phyloP scores from a whole-genome alignment of 2,329 filamentous ascomycete species.

The Neofusicoccum kwambonambiense region DNA sequence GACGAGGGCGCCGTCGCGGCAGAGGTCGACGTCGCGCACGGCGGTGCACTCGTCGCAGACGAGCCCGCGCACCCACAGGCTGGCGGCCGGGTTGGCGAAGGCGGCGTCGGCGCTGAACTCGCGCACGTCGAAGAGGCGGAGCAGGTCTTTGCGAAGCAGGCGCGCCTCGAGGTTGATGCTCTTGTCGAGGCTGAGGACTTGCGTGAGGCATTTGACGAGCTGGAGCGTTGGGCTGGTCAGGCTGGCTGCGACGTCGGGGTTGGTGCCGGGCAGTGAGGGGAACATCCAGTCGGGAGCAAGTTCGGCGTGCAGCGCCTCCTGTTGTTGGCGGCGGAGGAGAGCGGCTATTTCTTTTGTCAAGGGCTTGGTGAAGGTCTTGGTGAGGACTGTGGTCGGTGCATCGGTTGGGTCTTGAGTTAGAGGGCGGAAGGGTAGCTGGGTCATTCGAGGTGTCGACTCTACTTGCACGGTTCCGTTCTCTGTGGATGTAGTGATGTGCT shows the following conservation, averaged over 20 bases:
- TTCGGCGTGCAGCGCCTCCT: constrained; percentile 85
- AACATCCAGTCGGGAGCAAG: constrained; percentile 85
- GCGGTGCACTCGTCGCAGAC: constrained; percentile 90
- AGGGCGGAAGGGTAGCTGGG: constrained; percentile 59
- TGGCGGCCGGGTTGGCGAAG: constrained; percentile 81
- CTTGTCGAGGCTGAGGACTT: constrained; percentile 86
- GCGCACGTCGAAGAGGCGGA: constrained; percentile 87
- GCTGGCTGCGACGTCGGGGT: constrained; percentile 45
- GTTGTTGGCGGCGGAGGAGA: constrained; percentile 81
- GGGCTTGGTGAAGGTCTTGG: constrained; percentile 82
- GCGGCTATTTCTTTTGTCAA: constrained; percentile 83
- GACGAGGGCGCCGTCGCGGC: constrained; percentile 80
- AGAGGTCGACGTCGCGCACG: constrained; percentile 85
- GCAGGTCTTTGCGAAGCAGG: constrained; percentile 81
- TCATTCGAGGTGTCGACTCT: constrained; percentile 51
- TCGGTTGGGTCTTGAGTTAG: constrained; percentile 58
- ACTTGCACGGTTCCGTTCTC: constrained; percentile 40
- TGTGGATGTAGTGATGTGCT: constrained; percentile 30
- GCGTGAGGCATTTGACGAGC: constrained; percentile 89
- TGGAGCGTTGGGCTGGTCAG: constrained; percentile 75
- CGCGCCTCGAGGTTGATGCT: constrained; percentile 86
- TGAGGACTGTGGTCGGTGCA: constrained; percentile 59
- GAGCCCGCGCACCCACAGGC: constrained; percentile 69
- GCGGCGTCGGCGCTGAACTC: constrained; percentile 88
- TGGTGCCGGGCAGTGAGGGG: constrained; percentile 73